phyloP scores from a whole-genome alignment of 257 asterid genomes.

The Gynochthodes officinalis region DNA sequence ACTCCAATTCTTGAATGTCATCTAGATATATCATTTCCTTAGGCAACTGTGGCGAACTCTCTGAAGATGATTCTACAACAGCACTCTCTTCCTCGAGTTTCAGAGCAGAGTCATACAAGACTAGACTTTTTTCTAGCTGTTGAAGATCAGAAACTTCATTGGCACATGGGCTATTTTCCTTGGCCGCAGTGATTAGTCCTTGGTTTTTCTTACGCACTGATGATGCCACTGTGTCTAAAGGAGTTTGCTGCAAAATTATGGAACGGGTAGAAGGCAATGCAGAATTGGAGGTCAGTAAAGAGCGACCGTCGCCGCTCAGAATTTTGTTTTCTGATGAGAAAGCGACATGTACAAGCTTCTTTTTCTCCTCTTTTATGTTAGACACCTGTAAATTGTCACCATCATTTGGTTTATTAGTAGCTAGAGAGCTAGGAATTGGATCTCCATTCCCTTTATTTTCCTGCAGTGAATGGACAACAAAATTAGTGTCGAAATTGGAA shows the following conservation, averaged over 20 bases:
- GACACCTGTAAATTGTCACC: not conserved
- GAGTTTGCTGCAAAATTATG: not conserved
- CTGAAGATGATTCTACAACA: slow-evolving; percentile 35
- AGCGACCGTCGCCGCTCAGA: slow-evolving; percentile 8
- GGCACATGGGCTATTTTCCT: slow-evolving; percentile 1
- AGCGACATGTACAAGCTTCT: slow-evolving; percentile 19
- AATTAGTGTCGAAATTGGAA: not conserved
- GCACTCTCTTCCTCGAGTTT: not conserved
- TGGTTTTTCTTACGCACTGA: not conserved
- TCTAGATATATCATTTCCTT: slow-evolving; percentile 52
- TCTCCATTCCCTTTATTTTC: slow-evolving; percentile 15
- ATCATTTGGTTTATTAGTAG: not conserved
- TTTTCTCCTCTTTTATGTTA: slow-evolving; percentile 13
- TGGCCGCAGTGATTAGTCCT: not conserved
- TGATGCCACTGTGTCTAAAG: not conserved
- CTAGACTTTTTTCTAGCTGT: not conserved
- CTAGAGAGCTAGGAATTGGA: slow-evolving; percentile 9
- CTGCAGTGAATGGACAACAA: slow-evolving; percentile 19
- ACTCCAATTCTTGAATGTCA: slow-evolving; percentile 62
- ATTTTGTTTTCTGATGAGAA: slow-evolving; percentile 15
- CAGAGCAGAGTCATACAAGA: not conserved
- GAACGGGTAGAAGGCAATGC: slow-evolving; percentile 9
- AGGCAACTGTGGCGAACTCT: slow-evolving; percentile 24
- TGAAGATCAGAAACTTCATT: not conserved
- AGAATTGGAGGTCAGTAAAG: slow-evolving; percentile 6